Evolutionary conservation across 768 basidiomycete genomes (phyloP).

Genomic region (Mycena sanguinolenta): DNA sequence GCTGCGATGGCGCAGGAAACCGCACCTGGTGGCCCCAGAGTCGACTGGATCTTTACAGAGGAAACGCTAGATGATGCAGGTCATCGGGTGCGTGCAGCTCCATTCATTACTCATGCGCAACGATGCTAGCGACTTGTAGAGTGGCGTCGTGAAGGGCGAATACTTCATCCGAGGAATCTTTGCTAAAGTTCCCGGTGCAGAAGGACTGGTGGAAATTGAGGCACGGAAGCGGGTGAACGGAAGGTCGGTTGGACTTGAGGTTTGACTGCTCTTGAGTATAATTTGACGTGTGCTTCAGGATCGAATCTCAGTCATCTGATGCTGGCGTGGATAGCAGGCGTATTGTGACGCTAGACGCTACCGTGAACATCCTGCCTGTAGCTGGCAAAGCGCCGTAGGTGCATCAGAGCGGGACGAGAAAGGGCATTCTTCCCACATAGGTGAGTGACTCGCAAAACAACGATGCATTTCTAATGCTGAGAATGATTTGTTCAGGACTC

Average conservation of each 20-base stretch:
- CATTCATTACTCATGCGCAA: neutral
- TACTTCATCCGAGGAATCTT: slow-evolving; percentile 21
- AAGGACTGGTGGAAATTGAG: slow-evolving; percentile 14
- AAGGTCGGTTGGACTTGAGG: slow-evolving; percentile 8
- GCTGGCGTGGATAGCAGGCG: slow-evolving; percentile 19
- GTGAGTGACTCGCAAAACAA: no score
- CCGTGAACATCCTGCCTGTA: slow-evolving; percentile 10
- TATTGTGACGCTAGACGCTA: slow-evolving; percentile 21
- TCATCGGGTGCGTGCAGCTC: slow-evolving; percentile 20
- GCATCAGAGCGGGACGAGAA: no score
- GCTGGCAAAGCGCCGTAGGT: neutral
- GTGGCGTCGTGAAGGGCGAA: slow-evolving; percentile 24
- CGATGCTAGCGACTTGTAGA: neutral
- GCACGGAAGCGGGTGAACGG: slow-evolving; percentile 16
- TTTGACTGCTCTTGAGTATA: no score
- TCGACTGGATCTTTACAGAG: slow-evolving; percentile 22
- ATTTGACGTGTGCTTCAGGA: slow-evolving; percentile 9
- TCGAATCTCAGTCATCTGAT: slow-evolving; percentile 22
- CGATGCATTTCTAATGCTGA: no score
- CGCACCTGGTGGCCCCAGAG: slow-evolving; percentile 6
- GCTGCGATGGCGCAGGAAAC: slow-evolving; percentile 11
- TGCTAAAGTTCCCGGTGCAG: slow-evolving; percentile 10
- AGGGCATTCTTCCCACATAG: no score
- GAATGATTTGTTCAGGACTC: no score
- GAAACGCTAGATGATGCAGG: slow-evolving; percentile 17